Evolutionary conservation across 2,329 filamentous ascomycete genomes (phyloP).

Genomic region (Claviceps pusilla): DNA sequence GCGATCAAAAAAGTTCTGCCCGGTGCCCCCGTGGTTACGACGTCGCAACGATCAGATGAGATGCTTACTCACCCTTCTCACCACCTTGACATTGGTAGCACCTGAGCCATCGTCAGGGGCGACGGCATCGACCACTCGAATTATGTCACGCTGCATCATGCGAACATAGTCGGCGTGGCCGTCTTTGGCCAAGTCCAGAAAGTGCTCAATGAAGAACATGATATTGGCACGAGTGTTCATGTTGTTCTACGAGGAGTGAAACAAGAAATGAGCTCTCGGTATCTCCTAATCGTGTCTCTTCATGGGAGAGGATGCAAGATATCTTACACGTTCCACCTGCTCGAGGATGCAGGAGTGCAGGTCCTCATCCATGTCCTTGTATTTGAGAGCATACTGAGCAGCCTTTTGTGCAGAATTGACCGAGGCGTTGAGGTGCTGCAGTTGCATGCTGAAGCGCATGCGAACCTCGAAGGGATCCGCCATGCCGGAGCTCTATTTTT

Average conservation of each 20-base stretch:
- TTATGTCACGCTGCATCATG: constrained; percentile 90
- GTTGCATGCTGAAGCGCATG: constrained; percentile 84
- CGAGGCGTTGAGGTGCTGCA: constrained; percentile 82
- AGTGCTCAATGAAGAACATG: constrained; percentile 96
- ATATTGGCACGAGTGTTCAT: constrained; percentile 98
- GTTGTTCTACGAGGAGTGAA: constrained; percentile 44
- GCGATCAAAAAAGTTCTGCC: not conserved
- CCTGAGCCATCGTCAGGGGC: constrained; percentile 75
- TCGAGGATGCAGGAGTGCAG: constrained; percentile 94
- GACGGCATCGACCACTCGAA: constrained; percentile 81
- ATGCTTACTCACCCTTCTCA: constrained; percentile 49
- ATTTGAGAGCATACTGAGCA: constrained; percentile 85
- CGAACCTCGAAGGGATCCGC: constrained; percentile 92
- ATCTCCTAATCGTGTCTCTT: not conserved
- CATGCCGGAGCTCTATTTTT: constrained; percentile 20
- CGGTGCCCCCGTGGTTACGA: too few species aligned
- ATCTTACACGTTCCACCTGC: constrained; percentile 63
- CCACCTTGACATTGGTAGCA: constrained; percentile 85
- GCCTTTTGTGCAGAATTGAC: constrained; percentile 82
- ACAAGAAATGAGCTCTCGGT: not conserved
- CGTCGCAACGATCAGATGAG: not conserved
- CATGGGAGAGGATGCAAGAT: too few species aligned
- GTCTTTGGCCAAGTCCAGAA: constrained; percentile 73
- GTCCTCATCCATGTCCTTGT: constrained; percentile 91
- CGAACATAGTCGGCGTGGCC: constrained; percentile 68